Conservation (phyloP, 305 asterid species). For the Rubia peregrina region DNA sequence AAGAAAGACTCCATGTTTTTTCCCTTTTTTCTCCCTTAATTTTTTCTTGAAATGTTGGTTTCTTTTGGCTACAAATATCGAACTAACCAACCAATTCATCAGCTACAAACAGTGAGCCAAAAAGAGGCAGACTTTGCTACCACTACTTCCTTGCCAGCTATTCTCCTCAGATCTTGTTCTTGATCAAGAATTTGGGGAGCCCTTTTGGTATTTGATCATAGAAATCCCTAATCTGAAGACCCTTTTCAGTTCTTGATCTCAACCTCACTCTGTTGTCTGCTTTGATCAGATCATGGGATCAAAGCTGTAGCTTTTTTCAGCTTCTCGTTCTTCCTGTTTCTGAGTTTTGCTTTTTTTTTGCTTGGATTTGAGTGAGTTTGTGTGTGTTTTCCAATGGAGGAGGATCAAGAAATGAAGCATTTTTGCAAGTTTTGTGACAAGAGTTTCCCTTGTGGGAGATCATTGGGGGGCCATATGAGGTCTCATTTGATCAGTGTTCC, state of each 20-base stretch:
- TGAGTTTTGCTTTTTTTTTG: not conserved
- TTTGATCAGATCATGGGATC: slow-evolving; percentile 17
- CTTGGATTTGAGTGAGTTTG: not conserved
- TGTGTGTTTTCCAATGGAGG: slow-evolving; percentile 32
- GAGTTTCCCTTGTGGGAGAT: slow-evolving; percentile 76
- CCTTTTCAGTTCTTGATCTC: slow-evolving; percentile 15
- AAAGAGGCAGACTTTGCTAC: slow-evolving; percentile 21
- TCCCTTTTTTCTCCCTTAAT: slow-evolving; percentile 6
- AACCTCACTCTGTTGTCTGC: slow-evolving; percentile 8
- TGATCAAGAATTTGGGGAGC: slow-evolving; percentile 15
- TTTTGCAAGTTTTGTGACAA: slow-evolving; percentile 62
- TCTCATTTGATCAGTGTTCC: slow-evolving; percentile 55
- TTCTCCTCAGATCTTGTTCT: slow-evolving; percentile 32
- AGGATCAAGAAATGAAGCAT: slow-evolving; percentile 40
- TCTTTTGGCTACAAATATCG: slow-evolving; percentile 46
- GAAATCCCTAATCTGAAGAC: slow-evolving; percentile 10
- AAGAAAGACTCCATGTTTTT: slow-evolving; percentile 13
- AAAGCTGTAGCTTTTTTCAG: slow-evolving; percentile 19
- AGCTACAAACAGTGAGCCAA: slow-evolving; percentile 27
- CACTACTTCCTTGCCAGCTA: slow-evolving; percentile 34
- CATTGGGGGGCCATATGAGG: slow-evolving; percentile 84
- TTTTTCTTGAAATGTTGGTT: slow-evolving; percentile 15
- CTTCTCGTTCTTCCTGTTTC: not conserved
- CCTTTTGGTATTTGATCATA: slow-evolving; percentile 13
- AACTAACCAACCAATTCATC: slow-evolving; percentile 30